A percentile compares a stretch with the other conserved stretches of the same genome.
Evolutionary conservation across 1,284 basidiomycete species (phyloP).

Genomic region (Sporisorium scitamineum): DNA sequence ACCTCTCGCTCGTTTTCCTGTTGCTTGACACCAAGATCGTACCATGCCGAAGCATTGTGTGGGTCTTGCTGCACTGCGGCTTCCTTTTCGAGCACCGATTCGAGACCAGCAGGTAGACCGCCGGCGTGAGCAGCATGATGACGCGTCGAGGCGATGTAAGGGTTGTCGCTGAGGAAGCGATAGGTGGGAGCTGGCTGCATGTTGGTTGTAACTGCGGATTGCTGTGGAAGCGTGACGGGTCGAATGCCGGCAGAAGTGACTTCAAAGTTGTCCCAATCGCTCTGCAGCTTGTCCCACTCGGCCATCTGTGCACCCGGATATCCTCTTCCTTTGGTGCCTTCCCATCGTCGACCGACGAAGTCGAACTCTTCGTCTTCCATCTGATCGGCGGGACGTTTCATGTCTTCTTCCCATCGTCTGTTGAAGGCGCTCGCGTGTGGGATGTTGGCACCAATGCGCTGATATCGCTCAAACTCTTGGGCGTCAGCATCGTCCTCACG

Average conservation of each 20-base stretch:
- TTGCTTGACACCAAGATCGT: constrained; percentile 92
- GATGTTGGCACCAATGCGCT: constrained; percentile 52
- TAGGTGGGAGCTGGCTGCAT: constrained; percentile 55
- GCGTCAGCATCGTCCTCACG: constrained; percentile 64
- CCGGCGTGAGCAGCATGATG: constrained; percentile 46
- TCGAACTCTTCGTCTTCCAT: constrained; percentile 66
- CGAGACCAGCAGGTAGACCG: constrained; percentile 47
- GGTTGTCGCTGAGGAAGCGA: constrained; percentile 63
- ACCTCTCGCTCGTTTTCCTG: constrained; percentile 97
- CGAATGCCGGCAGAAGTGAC: constrained; percentile 47
- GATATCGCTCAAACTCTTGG: constrained; percentile 58
- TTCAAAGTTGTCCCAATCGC: constrained; percentile 78
- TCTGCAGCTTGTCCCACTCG: constrained; percentile 79
- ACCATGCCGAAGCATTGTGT: constrained; percentile 82
- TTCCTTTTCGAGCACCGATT: constrained; percentile 80
- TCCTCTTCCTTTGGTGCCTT: constrained; percentile 57
- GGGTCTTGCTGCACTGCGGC: constrained; percentile 86
- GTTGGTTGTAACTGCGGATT: constrained; percentile 8
- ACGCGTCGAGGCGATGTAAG: constrained; percentile 56
- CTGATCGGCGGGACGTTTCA: constrained; percentile 28
- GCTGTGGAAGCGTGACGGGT: constrained; percentile 44
- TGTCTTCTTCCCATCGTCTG: constrained; percentile 55
- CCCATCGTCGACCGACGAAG: constrained; percentile 67
- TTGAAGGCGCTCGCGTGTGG: constrained; percentile 45
- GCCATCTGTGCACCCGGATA: constrained; percentile 60